Percentiles rank a stretch among this genome's conserved stretches.
Evolutionary conservation across 768 basidiomycete species (phyloP).

Genomic region (Mycena indigotica): DNA sequence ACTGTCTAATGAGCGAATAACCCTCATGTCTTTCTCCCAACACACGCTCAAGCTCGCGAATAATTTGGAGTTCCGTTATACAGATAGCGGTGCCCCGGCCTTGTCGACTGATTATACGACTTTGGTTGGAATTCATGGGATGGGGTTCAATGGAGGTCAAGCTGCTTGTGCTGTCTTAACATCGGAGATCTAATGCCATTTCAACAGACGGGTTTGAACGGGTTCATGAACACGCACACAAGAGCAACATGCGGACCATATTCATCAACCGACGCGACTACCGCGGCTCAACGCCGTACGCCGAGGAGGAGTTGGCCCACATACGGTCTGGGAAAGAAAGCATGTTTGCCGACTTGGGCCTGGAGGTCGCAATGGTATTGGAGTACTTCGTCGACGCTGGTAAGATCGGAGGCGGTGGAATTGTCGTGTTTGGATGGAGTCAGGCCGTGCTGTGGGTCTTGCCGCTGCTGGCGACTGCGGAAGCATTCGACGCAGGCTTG

Average conservation of each 20-base stretch:
- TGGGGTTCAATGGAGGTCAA: not conserved
- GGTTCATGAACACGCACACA: not conserved
- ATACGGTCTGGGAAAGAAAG: too few species aligned
- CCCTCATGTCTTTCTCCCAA: too few species aligned
- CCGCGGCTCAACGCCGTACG: not conserved
- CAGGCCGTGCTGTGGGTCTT: not conserved
- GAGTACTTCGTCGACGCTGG: not conserved
- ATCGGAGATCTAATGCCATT: not conserved
- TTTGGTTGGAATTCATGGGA: not conserved
- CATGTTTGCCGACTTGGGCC: too few species aligned
- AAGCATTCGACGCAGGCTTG: not conserved
- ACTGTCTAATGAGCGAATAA: too few species aligned
- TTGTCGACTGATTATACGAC: not conserved
- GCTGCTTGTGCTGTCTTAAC: not conserved
- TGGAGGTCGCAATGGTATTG: too few species aligned
- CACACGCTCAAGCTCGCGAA: not conserved
- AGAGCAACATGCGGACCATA: not conserved
- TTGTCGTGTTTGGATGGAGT: slow-evolving; percentile 9
- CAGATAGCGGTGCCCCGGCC: not conserved
- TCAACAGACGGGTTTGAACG: not conserved
- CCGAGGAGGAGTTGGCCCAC: not conserved
- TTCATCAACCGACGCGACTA: slow-evolving; percentile 1
- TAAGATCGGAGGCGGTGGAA: not conserved
- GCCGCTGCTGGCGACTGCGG: not conserved
- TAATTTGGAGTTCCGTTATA: not conserved